A percentile compares a stretch with the other conserved stretches of the same genome.
Evolutionary conservation across 768 basidiomycete species (phyloP).

Genomic region (Cytidiella melzeri): DNA sequence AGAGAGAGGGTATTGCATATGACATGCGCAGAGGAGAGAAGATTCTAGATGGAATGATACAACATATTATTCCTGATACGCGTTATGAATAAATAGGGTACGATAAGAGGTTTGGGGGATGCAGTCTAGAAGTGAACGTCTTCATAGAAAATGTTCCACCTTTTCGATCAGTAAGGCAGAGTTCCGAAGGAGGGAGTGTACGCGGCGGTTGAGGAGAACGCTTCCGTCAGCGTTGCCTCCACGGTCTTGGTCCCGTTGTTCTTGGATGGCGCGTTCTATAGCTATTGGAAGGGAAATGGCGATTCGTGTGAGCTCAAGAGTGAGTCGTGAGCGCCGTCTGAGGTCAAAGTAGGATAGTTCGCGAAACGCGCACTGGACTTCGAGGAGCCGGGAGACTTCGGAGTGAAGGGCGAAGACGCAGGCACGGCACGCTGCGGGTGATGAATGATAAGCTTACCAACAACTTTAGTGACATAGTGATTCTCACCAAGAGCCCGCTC

Average conservation of each 20-base stretch:
- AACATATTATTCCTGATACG: no score
- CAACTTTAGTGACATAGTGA: not conserved
- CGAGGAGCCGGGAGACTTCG: constrained; percentile 72
- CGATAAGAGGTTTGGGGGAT: not conserved
- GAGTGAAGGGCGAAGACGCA: constrained; percentile 69
- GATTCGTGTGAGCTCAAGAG: constrained; percentile 72
- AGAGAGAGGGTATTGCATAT: no score
- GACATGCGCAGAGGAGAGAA: no score
- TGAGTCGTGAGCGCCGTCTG: constrained; percentile 66
- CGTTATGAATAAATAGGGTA: no score
- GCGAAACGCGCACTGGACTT: constrained; percentile 72
- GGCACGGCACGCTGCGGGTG: constrained; percentile 61
- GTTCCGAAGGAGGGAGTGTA: constrained; percentile 55
- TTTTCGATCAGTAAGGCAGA: constrained; percentile 58
- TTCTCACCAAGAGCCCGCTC: constrained; percentile 66
- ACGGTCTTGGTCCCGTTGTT: constrained; percentile 30
- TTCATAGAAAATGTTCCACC: constrained; percentile 50
- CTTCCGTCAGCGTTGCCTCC: constrained; percentile 9
- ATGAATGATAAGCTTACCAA: constrained; percentile 7
- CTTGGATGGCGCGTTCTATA: constrained; percentile 61
- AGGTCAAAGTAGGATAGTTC: constrained; percentile 75
- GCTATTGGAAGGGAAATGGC: constrained; percentile 69
- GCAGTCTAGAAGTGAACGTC: not conserved
- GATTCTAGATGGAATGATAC: no score
- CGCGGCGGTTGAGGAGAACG: constrained; percentile 46